A percentile compares a stretch with the other conserved stretches of the same genome.
These are phyloP conservation scores for Penicillium lividum DNA, from an alignment of 495 filamentous ascomycete species.

Conservation along the genomic window DNA sequence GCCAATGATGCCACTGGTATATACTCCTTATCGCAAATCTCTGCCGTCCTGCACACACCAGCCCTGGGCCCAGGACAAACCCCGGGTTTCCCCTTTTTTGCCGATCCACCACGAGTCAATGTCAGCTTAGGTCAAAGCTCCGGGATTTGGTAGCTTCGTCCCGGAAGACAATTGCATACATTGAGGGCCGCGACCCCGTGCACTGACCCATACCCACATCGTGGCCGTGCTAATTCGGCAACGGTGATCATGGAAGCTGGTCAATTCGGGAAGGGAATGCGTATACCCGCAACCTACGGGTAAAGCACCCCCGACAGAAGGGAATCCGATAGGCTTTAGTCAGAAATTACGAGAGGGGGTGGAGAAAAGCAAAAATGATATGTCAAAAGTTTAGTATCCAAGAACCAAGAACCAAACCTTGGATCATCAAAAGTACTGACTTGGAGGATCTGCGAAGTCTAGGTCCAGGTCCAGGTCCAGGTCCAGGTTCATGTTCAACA, in stretches of 20 bases:
- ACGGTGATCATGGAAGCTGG: conserved; percentile 21
- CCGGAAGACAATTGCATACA: conserved; percentile 25
- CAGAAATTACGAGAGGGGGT: not conserved
- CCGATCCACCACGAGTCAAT: conserved; percentile 16
- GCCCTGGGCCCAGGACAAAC: conserved; percentile 1
- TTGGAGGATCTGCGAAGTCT: conserved; percentile 18
- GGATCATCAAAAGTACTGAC: conserved; percentile 24
- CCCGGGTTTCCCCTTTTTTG: conserved; percentile 17
- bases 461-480: no score
- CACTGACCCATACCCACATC: conserved; percentile 23
- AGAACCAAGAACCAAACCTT: conserved; percentile 20
- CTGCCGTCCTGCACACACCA: conserved; percentile 19
- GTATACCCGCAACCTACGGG: conserved; percentile 17
- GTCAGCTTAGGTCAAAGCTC: conserved; percentile 23
- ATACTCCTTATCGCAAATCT: conserved; percentile 19
- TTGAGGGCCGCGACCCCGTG: conserved; percentile 20
- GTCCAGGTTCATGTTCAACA: conserved; percentile 7
- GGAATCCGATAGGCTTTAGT: conserved; percentile 26
- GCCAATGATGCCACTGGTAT: conserved; percentile 21
- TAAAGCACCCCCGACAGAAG: conserved; percentile 4
- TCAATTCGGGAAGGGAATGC: conserved; percentile 19
- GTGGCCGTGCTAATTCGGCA: conserved; percentile 19
- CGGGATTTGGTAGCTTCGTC: conserved; percentile 26
- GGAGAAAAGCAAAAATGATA: conserved; percentile 16
- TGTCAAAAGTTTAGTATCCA: conserved; percentile 7